Base-by-base conservation (phyloP, 306 rosid species). In the Pueraria montana region DNA sequence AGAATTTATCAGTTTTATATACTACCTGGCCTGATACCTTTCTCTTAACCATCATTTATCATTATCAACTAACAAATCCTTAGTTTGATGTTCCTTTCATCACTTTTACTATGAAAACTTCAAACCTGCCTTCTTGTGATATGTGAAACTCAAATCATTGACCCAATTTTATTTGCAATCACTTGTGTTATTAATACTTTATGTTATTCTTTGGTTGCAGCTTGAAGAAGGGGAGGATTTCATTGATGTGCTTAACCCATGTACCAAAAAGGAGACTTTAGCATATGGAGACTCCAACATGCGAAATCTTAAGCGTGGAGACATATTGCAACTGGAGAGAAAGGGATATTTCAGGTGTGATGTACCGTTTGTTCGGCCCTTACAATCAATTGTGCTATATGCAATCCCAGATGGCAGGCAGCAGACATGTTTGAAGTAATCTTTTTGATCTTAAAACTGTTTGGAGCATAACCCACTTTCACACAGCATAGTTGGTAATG, bases 321-420 rank as follows among this genome's bases (percentile, higher is more conserved):
- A 96, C 6, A 1, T 91, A 64, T 81, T 96, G 93, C 99, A 94
- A 89, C 91, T 94, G 73, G 99, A 96, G 91, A 87, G 99, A 83
- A 94, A 94, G 78, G 97, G 98, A n/a, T 96, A 94, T 72, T 94
- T 91, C 89, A 89, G 90, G 86, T 92, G 99, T 56, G 99, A 96
- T 84, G 94, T 72, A 63, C 96, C 98, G 48, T 91, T 88, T 77
- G 3, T 91, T 50, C 85, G 92, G 49, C 84, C 93, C 24, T 89
- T 96, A 65, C 91, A 90, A 80, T 96, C 97, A 14, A 76, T 93
- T 0, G 96, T 92, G 74, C 91, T 96, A 6, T 82, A 71, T 62
- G 89, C 94, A 38, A 92, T 93, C 74, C 99, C 99, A 4, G 99
- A 96, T 72, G 99, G 99, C 82, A 89, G 97, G 82, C 96, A 86